Evolutionary conservation across 495 filamentous ascomycete genomes (phyloP), one percentile per base, ranked within the genome.

Genomic region (Immersiella caudata): DNA sequence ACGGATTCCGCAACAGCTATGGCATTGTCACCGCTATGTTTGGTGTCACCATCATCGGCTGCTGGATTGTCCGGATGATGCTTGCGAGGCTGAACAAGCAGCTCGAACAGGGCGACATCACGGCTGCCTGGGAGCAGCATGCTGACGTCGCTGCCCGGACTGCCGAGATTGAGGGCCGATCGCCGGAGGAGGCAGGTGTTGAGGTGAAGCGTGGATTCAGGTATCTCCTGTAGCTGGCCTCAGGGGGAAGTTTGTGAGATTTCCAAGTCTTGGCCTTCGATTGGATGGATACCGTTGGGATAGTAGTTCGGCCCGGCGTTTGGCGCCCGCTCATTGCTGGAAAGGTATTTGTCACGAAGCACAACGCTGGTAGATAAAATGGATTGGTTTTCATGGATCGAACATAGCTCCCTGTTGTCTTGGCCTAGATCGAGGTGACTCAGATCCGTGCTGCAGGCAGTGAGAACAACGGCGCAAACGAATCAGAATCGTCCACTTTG

Each of bases 41-140:
- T 26, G 82, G 85, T 33, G 83, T 91, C 4, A 88, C 88, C 0
- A 73, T 87, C 49, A 22, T 76, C 14, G 79, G 79, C 12, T 78
- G 74, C 55, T 67, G 60, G 14, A 61, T 75, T 2, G 80, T 94
- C 69, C 81, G 88, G 0, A 79, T 89, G 68, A 83, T 90, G 27
- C 81, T 94, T 0, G 79, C 81, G 12, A 74, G 84, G 40, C 73
- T 91, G 68, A 94, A 94, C 73, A 85, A 84, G 80, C 88, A 88
- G 76, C 80, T 94, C 8, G 90, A 89, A 60, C 64, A 73, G 27
- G 77, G 78, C 68, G 83, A 79, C 59, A 26, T 52, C 40, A 22
- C 12, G 35, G 60, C 40, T 9, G 60, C 60, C 25, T 63, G 60
- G 60, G 25, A 50, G 24, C 22, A 16, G 14, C 60, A 63, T 27